Evolutionary conservation across 495 filamentous ascomycete species (phyloP).

Genomic region (Sordaria brevicollis): DNA sequence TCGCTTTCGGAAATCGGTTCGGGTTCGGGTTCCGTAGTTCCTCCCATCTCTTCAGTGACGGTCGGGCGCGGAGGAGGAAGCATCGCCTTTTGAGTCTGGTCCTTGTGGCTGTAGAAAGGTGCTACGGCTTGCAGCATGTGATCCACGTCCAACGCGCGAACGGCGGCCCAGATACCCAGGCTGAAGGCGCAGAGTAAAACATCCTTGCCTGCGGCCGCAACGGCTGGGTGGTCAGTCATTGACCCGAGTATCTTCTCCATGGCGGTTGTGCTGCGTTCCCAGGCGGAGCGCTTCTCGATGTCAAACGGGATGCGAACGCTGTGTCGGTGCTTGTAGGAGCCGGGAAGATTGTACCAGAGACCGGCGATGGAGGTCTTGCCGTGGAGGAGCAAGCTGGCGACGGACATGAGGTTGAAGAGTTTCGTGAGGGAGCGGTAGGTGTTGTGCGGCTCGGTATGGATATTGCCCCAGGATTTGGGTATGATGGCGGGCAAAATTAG

Average conservation of each 20-base stretch:
- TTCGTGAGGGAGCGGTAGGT: slow-evolving; percentile 27
- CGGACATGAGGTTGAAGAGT: slow-evolving; percentile 33
- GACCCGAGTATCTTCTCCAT: slow-evolving; percentile 33
- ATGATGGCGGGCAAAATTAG: slow-evolving; percentile 29
- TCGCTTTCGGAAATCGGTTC: background rate
- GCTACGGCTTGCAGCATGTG: slow-evolving; percentile 25
- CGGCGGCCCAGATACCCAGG: slow-evolving; percentile 43
- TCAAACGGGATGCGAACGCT: slow-evolving; percentile 34
- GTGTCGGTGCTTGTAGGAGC: slow-evolving; percentile 33
- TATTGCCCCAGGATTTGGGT: slow-evolving; percentile 30
- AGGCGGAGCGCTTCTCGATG: slow-evolving; percentile 25
- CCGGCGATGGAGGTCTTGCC: slow-evolving; percentile 23
- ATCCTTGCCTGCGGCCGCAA: slow-evolving; percentile 39
- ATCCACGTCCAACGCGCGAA: slow-evolving; percentile 32
- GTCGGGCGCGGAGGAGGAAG: background rate
- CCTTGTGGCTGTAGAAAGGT: slow-evolving; percentile 9
- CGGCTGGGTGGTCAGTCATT: slow-evolving; percentile 36
- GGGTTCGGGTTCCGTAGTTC: background rate
- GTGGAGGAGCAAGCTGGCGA: slow-evolving; percentile 26
- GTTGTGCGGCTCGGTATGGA: slow-evolving; percentile 26
- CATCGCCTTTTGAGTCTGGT: background rate
- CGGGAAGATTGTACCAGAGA: slow-evolving; percentile 31
- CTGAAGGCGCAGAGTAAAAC: slow-evolving; percentile 40
- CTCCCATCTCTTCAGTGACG: background rate
- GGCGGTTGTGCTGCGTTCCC: slow-evolving; percentile 31